Evolutionary conservation across 1,284 basidiomycete species (phyloP).

Genomic region (Fomitopsis schrenkii): DNA sequence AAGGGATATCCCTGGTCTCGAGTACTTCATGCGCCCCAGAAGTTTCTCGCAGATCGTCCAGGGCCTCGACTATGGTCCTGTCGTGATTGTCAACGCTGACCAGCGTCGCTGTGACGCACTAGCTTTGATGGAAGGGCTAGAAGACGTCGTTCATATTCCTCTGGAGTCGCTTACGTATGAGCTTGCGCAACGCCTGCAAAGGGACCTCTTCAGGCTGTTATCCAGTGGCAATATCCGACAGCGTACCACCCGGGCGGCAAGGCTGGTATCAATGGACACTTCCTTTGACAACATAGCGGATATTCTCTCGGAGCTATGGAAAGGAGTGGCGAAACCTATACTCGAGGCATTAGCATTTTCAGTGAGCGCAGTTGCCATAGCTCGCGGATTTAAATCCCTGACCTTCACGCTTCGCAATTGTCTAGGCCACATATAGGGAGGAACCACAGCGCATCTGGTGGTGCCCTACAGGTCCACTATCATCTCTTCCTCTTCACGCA

Average conservation of each 20-base stretch:
- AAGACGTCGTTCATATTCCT: conserved; percentile 4
- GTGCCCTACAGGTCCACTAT: conserved; percentile 20
- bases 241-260: not conserved
- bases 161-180: conserved; percentile 1
- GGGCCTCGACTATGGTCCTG: conserved; percentile 5
- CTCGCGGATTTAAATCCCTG: too few relatives aligned
- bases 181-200: conserved; percentile 2
- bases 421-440: not conserved
- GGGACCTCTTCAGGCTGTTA: not conserved
- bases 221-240: not conserved
- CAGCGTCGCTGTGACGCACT: conserved; percentile 7
- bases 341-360: not conserved
- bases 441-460: conserved; percentile 16
- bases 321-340: not conserved
- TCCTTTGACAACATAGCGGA: not conserved
- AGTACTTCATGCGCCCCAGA: not conserved
- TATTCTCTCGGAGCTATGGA: not conserved
- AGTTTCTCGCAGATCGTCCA: not conserved
- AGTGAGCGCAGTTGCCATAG: not conserved
- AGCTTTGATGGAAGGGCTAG: not conserved
- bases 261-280: not conserved
- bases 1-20: not conserved
- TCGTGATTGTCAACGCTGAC: conserved; percentile 8
- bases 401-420: too few relatives aligned
- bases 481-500: conserved; percentile 22